Evolutionary conservation across 2,329 filamentous ascomycete genomes (phyloP).

Genomic region (Metarhizium robertsii): DNA sequence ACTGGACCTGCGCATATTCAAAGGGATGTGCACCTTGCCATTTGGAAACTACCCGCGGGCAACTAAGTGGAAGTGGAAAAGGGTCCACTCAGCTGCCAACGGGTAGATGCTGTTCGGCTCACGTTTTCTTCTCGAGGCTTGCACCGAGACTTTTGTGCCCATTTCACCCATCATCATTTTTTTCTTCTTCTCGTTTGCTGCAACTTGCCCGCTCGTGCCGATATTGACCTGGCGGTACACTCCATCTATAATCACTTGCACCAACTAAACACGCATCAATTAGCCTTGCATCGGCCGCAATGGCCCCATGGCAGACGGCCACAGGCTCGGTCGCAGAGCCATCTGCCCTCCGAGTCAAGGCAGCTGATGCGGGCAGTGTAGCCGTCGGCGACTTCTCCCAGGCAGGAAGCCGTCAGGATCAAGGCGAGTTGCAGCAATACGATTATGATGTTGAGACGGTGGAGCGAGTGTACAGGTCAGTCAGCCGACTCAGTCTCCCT

Average conservation of each 20-base stretch:
- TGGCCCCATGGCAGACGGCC: neutral
- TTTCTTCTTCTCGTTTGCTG: neutral
- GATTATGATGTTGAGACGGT: conserved; percentile 41
- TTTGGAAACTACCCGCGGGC: too few species aligned
- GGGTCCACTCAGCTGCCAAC: too few species aligned
- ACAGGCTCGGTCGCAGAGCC: neutral
- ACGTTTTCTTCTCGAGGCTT: too few species aligned
- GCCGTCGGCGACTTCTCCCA: conserved; percentile 5
- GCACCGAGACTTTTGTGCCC: neutral
- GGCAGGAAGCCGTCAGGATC: neutral
- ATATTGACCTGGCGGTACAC: neutral
- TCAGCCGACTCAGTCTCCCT: neutral
- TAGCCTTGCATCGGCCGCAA: neutral
- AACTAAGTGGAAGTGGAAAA: too few species aligned
- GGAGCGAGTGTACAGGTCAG: conserved; percentile 42
- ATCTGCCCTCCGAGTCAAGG: neutral
- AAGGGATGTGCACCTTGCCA: too few species aligned
- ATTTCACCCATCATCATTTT: neutral
- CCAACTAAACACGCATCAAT: neutral
- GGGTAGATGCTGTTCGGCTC: too few species aligned
- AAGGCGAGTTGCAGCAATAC: conserved; percentile 1
- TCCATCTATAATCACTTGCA: neutral
- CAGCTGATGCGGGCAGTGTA: conserved; percentile 1
- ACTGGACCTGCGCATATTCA: too few species aligned
- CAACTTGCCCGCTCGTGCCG: neutral